phyloP scores from a whole-genome alignment of 2,329 filamentous ascomycete genomes.

The Bertia moriformis region DNA sequence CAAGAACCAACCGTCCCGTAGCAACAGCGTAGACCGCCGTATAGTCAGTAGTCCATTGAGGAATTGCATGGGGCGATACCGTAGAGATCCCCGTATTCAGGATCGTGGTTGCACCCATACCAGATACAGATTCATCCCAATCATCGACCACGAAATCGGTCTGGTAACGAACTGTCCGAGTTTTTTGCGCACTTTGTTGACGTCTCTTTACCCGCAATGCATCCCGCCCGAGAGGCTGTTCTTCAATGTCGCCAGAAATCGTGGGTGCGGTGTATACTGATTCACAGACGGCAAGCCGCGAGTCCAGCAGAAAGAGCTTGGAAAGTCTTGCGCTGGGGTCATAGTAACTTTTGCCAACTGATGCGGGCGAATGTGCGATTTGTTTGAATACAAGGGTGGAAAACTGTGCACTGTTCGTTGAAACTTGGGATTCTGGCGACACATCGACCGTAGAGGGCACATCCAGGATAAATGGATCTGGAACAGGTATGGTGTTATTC shows the following conservation, averaged over 20 bases:
- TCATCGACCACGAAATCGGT: slow-evolving; percentile 21
- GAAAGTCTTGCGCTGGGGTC: neutral
- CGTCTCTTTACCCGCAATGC: neutral
- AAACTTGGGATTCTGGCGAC: neutral
- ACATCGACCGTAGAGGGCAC: neutral
- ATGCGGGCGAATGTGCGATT: neutral
- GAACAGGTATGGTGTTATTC: neutral
- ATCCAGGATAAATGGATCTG: neutral
- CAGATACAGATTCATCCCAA: slow-evolving; percentile 12
- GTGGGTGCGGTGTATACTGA: neutral
- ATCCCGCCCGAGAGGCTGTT: neutral
- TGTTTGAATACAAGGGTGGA: neutral
- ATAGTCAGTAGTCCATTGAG: slow-evolving; percentile 14
- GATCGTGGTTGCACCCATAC: neutral
- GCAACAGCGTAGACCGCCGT: slow-evolving; percentile 12
- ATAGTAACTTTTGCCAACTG: neutral
- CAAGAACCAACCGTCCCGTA: slow-evolving; percentile 5
- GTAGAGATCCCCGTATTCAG: slow-evolving; percentile 4
- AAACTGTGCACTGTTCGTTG: neutral
- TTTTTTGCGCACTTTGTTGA: neutral
- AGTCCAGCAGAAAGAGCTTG: neutral
- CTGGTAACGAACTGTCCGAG: slow-evolving; percentile 3
- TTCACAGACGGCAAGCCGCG: neutral
- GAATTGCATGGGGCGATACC: slow-evolving; percentile 5
- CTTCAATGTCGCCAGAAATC: neutral